phyloP scores from a whole-genome alignment of 495 filamentous ascomycete genomes.

The Chaetomium fimeti region DNA sequence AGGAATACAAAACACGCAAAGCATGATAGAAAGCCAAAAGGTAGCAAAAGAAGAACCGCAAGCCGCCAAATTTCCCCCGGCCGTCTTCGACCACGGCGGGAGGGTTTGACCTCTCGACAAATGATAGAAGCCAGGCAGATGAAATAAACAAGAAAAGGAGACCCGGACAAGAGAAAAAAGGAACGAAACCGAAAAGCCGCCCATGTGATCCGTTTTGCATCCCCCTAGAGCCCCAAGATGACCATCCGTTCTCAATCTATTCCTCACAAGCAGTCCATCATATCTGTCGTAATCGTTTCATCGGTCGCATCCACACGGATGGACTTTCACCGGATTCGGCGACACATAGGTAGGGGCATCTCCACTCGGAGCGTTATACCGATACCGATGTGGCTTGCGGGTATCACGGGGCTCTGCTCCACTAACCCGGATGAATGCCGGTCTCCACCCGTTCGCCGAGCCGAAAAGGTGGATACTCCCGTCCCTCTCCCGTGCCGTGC shows the following conservation, averaged over 20 bases:
- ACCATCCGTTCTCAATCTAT: conserved; percentile 8
- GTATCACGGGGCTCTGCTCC: background rate
- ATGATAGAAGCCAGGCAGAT: conserved; percentile 3
- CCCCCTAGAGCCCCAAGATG: background rate
- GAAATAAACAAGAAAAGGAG: conserved; percentile 5
- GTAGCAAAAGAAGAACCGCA: background rate
- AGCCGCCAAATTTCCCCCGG: background rate
- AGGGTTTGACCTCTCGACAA: background rate
- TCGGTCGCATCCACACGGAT: background rate
- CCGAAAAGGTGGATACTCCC: conserved; percentile 15
- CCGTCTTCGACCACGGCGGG: background rate
- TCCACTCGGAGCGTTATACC: background rate
- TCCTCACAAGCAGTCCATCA: background rate
- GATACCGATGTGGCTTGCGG: background rate
- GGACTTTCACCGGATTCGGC: background rate
- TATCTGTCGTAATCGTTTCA: background rate
- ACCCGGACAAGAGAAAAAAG: conserved; percentile 11
- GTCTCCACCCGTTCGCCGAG: conserved; percentile 6
- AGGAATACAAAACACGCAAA: conserved; percentile 16
- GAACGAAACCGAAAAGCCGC: background rate
- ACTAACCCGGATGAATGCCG: background rate
- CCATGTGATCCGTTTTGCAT: conserved; percentile 18
- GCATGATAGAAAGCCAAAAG: background rate
- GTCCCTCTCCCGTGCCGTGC: conserved; percentile 25
- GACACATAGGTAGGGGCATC: background rate